Evolutionary conservation across 768 basidiomycete species (phyloP).

Genomic region (Collybiopsis luxurians): DNA sequence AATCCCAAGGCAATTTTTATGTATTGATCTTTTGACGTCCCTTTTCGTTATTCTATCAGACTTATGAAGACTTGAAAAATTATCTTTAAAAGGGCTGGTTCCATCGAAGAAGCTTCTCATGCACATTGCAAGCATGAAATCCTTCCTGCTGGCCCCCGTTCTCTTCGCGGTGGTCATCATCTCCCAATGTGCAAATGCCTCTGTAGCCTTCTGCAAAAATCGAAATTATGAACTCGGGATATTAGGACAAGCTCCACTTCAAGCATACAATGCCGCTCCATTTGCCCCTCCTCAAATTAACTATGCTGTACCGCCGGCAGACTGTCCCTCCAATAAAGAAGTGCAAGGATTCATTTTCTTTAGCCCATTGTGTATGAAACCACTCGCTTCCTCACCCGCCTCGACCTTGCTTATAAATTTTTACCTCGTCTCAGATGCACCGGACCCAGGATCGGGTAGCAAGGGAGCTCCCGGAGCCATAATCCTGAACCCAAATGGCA

Average conservation of each 20-base stretch:
- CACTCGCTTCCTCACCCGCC: neutral
- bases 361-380: neutral
- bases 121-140: too few species aligned
- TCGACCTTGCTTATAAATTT: neutral
- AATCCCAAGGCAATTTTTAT: too few species aligned
- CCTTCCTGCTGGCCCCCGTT: too few species aligned
- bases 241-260: neutral
- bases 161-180: too few species aligned
- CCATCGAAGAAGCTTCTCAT: too few species aligned
- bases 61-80: too few species aligned
- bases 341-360: neutral
- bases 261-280: neutral
- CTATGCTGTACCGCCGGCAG: neutral
- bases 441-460: too few species aligned
- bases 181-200: neutral
- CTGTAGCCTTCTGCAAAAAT: neutral
- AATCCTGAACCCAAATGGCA: constrained; percentile 4
- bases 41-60: too few species aligned
- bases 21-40: too few species aligned
- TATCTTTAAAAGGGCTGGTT: too few species aligned
- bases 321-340: constrained; percentile 1
- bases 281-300: neutral
- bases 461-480: neutral
- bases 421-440: neutral
- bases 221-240: neutral